phyloP scores from a whole-genome alignment of 192 early-diverging fungal genomes.

The Coemansia sp. region DNA sequence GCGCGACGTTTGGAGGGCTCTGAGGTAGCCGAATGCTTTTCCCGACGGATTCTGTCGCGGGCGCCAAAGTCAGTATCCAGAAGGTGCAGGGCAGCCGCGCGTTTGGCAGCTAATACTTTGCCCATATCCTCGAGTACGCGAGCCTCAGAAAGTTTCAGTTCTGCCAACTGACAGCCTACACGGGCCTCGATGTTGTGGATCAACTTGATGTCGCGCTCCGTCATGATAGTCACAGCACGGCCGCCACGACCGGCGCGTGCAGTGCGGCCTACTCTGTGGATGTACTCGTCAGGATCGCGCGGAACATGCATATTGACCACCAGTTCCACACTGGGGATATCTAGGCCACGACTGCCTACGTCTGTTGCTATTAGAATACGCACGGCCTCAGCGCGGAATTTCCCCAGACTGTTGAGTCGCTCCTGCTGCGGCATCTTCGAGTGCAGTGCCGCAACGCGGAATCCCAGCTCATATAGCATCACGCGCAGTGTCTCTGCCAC shows the following conservation, averaged over 20 bases:
- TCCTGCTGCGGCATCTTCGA: conserved; percentile 91
- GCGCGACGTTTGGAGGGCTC: background rate
- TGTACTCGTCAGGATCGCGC: conserved; percentile 92
- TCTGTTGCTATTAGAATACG: conserved; percentile 93
- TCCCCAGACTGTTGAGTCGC: conserved; percentile 83
- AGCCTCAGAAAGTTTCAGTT: conserved; percentile 75
- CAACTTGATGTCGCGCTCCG: conserved; percentile 83
- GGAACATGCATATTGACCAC: conserved; percentile 98
- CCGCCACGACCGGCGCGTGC: conserved; percentile 95
- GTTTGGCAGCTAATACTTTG: conserved; percentile 83
- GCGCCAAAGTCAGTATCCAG: conserved; percentile 52
- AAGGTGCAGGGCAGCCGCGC: conserved; percentile 64
- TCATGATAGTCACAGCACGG: conserved; percentile 81
- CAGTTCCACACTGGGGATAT: conserved; percentile 90
- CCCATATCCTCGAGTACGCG: conserved; percentile 81
- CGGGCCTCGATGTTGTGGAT: conserved; percentile 89
- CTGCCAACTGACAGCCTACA: conserved; percentile 78
- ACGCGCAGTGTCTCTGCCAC: conserved; percentile 82
- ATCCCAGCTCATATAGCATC: conserved; percentile 88
- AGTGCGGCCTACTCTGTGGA: conserved; percentile 97
- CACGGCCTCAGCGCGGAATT: conserved; percentile 87
- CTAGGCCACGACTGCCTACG: conserved; percentile 95
- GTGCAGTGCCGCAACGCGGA: conserved; percentile 87
- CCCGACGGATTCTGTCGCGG: conserved; percentile 33
- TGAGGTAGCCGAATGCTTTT: conserved; percentile 19